A percentile compares a stretch with the other conserved stretches of the same genome.
Evolutionary conservation across 1,284 basidiomycete genomes (phyloP).

Genomic region (Pseudozyma pruni): DNA sequence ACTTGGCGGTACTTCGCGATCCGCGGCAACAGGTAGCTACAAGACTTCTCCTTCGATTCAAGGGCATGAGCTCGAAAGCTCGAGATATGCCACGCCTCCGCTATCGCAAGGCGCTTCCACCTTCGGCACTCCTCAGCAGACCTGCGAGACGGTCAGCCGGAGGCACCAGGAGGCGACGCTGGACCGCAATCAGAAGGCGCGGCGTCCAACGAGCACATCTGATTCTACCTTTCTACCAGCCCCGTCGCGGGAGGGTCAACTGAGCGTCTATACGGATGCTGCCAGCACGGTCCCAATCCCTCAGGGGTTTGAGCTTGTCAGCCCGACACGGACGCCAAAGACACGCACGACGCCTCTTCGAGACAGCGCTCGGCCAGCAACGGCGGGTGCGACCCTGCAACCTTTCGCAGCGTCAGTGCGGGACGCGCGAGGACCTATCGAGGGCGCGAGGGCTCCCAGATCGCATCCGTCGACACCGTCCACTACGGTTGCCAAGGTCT

Average conservation of each 20-base stretch:
- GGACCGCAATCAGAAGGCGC: conserved; percentile 21
- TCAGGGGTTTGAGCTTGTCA: conserved; percentile 35
- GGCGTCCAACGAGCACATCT: conserved; percentile 9
- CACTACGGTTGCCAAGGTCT: background rate
- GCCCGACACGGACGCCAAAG: conserved; percentile 11
- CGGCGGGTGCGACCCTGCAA: conserved; percentile 21
- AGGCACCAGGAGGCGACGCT: conserved; percentile 1
- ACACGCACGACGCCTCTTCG: conserved; percentile 3
- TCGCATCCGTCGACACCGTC: conserved; percentile 20
- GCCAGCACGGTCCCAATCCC: conserved; percentile 4
- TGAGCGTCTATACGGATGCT: background rate
- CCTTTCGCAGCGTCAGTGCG: background rate
- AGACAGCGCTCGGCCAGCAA: conserved; percentile 16
- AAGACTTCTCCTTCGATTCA: conserved; percentile 12
- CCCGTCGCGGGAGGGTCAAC: background rate
- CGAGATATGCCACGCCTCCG: conserved; percentile 22
- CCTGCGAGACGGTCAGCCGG: conserved; percentile 19
- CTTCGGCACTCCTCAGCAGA: conserved; percentile 27
- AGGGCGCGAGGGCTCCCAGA: background rate
- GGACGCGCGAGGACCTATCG: background rate
- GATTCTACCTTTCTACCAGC: conserved; percentile 16
- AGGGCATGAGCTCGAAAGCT: conserved; percentile 21
- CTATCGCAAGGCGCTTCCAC: conserved; percentile 28
- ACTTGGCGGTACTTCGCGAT: background rate
- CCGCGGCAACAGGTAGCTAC: background rate